Conservation (phyloP, 1,139 yeast genomes). For the Geotrichum bryndzae region DNA sequence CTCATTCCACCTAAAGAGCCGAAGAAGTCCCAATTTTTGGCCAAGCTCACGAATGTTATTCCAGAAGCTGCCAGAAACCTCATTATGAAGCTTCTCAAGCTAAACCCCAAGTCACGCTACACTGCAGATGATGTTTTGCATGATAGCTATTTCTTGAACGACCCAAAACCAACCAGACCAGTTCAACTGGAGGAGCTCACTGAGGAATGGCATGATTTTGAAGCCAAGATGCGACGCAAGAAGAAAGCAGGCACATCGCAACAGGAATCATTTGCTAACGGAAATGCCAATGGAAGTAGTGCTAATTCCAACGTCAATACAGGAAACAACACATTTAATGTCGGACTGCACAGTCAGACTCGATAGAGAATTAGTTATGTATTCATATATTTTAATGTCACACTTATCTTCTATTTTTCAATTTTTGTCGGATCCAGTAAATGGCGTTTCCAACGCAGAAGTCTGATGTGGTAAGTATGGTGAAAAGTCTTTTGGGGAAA, state of each 20-base stretch:
- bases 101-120: constrained; percentile 64
- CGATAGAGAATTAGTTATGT: not conserved
- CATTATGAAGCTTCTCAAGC: constrained; percentile 53
- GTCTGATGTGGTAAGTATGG: too few relatives aligned
- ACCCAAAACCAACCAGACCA: constrained; percentile 57
- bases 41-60: constrained; percentile 25
- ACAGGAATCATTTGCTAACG: not conserved
- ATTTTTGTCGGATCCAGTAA: too few relatives aligned
- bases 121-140: constrained; percentile 56
- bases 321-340: not conserved
- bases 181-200: constrained; percentile 49
- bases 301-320: not conserved
- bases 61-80: constrained; percentile 58
- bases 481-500: too few relatives aligned
- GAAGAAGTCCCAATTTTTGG: constrained; percentile 44
- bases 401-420: too few relatives aligned
- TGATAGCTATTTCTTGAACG: constrained; percentile 65
- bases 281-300: not conserved
- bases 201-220: constrained; percentile 97
- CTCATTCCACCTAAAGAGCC: constrained; percentile 60
- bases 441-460: too few relatives aligned
- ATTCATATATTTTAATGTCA: not conserved
- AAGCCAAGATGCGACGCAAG: constrained; percentile 77
- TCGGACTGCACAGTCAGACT: not conserved
- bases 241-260: constrained; percentile 29